phyloP scores from a whole-genome alignment of 768 basidiomycete genomes.

The Tulasnella sp. region DNA sequence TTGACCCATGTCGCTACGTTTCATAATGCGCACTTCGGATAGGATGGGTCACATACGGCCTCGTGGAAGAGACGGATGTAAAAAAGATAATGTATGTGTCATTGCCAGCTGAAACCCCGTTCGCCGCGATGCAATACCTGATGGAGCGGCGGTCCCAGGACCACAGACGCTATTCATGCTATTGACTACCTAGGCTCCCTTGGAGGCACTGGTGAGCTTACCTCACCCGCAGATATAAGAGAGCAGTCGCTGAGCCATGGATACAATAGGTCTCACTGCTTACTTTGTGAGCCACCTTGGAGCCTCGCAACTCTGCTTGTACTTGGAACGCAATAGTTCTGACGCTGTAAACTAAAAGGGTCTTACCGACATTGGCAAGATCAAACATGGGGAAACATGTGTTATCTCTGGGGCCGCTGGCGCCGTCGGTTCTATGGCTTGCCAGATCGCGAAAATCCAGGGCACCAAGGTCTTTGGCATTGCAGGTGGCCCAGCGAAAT shows the following conservation, averaged over 20 bases:
- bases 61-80: constrained; percentile 45
- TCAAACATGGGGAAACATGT: constrained; percentile 76
- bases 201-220: constrained; percentile 57
- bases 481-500: constrained; percentile 76
- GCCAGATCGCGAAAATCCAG: constrained; percentile 71
- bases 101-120: constrained; percentile 20
- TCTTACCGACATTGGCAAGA: constrained; percentile 62
- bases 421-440: constrained; percentile 68
- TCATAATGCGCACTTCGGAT: not conserved
- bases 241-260: not conserved
- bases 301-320: too few relatives aligned
- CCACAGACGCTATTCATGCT: constrained; percentile 44
- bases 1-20: not conserved
- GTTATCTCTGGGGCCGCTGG: constrained; percentile 88
- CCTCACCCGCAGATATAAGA: not conserved
- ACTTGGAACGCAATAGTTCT: too few relatives aligned
- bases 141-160: constrained; percentile 9
- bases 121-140: constrained; percentile 30
- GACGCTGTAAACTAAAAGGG: constrained; percentile 47
- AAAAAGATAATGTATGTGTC: constrained; percentile 41
- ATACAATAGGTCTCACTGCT: not conserved
- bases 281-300: constrained; percentile 58
- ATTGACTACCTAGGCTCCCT: constrained; percentile 77
- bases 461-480: constrained; percentile 81
- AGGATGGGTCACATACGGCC: constrained; percentile 73